phyloP scores from a whole-genome alignment of 495 filamentous ascomycete species.

The Acidiella bohemica region DNA sequence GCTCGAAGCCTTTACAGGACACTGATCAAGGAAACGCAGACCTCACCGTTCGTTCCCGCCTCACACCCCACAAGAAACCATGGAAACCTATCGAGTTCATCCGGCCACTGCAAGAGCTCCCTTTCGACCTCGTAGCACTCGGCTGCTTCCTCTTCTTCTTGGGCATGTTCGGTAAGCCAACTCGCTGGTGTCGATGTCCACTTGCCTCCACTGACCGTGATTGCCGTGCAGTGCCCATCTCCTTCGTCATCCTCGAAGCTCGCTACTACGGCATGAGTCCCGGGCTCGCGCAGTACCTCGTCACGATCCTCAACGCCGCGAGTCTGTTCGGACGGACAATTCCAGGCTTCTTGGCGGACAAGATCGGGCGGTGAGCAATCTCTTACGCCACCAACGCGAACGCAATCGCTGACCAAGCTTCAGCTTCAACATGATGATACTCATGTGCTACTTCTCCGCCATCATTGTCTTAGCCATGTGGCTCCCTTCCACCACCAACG shows the following conservation, averaged over 20 bases:
- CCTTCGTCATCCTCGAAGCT: conserved; percentile 52
- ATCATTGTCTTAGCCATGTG: conserved; percentile 57
- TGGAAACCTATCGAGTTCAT: conserved; percentile 44
- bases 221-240: conserved; percentile 64
- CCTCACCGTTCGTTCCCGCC: conserved; percentile 49
- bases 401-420: background rate
- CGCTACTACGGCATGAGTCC: conserved; percentile 44
- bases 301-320: conserved; percentile 61
- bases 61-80: conserved; percentile 43
- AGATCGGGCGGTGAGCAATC: conserved; percentile 40
- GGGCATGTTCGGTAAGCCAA: no score
- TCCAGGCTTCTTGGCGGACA: conserved; percentile 59
- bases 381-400: background rate
- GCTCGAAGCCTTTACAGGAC: no score
- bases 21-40: no score
- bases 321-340: conserved; percentile 61
- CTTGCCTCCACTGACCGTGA: no score
- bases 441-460: conserved; percentile 32
- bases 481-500: conserved; percentile 47
- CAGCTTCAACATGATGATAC: no score
- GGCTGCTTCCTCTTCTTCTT: no score
- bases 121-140: conserved; percentile 39
- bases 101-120: conserved; percentile 43
- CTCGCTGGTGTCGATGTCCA: no score
- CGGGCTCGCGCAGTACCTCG: conserved; percentile 46